Evolutionary conservation across 129 eudicot genomes (phyloP).

Genomic region (Helichrysum umbraculigerum): DNA sequence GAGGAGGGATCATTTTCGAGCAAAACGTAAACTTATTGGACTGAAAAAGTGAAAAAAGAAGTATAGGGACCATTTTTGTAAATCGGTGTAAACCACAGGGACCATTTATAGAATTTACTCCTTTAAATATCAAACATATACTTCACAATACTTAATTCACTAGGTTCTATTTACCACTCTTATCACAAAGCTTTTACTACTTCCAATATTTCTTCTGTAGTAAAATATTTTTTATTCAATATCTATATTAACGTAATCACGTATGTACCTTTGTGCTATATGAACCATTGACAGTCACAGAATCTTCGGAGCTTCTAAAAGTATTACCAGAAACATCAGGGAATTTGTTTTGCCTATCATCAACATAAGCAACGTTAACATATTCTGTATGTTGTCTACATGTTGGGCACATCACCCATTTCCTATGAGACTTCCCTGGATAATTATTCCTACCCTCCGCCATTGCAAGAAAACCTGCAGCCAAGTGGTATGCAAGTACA

Average conservation of each 20-base stretch:
- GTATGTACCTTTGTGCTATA: slow-evolving; percentile 86
- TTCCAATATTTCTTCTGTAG: neutral
- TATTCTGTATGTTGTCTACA: slow-evolving; percentile 80
- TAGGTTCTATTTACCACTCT: neutral
- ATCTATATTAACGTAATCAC: neutral
- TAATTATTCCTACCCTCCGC: slow-evolving; percentile 42
- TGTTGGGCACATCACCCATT: slow-evolving; percentile 92
- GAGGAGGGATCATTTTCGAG: no score
- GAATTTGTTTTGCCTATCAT: slow-evolving; percentile 47
- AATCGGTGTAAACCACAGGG: no score
- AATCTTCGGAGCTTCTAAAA: slow-evolving; percentile 52
- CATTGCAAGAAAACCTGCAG: slow-evolving; percentile 77
- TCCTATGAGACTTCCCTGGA: slow-evolving; percentile 43
- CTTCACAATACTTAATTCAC: no score
- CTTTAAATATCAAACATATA: no score
- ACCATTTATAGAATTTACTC: no score
- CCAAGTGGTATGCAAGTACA: slow-evolving; percentile 9
- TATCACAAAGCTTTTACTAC: neutral
- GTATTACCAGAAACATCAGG: slow-evolving; percentile 26
- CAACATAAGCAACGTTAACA: slow-evolving; percentile 74
- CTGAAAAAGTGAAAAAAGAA: no score
- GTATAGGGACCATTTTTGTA: no score
- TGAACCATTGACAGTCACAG: slow-evolving; percentile 76
- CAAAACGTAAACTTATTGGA: no score
- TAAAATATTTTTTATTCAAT: neutral